Conservation (phyloP, 2,329 filamentous ascomycete species). For the Colletotrichum falcatum region DNA sequence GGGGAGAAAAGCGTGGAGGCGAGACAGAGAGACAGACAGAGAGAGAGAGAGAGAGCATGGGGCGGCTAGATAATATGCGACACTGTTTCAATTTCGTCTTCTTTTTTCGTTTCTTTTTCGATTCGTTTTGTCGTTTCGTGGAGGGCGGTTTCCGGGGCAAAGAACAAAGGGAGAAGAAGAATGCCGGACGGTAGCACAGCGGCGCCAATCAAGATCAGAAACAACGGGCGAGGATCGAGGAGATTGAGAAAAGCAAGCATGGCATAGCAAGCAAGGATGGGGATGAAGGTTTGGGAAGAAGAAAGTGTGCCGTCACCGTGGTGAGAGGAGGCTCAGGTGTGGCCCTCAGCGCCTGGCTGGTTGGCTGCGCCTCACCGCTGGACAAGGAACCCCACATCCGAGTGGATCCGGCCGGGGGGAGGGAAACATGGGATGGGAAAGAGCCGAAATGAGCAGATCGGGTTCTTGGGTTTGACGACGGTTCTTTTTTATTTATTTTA, state of each 20-base stretch:
- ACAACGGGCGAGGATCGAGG: background rate
- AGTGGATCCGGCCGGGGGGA: conserved; percentile 15
- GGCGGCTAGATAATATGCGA: no score
- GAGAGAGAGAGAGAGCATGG: conserved; percentile 6
- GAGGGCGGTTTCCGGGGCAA: background rate
- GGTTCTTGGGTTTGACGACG: conserved; percentile 24
- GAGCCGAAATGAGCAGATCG: conserved; percentile 37
- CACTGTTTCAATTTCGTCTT: no score
- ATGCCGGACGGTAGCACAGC: no score
- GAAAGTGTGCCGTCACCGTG: conserved; percentile 31
- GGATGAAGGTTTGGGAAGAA: background rate
- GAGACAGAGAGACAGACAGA: conserved; percentile 1
- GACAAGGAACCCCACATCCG: conserved; percentile 11
- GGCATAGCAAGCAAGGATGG: background rate
- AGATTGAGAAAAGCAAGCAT: conserved; percentile 25
- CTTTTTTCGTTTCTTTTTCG: no score
- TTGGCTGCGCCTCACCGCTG: conserved; percentile 31
- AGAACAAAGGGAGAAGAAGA: background rate
- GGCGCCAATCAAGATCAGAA: background rate
- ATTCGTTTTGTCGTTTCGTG: background rate
- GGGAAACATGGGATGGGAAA: conserved; percentile 28
- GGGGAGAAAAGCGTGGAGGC: background rate
- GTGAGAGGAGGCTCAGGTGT: conserved; percentile 14
- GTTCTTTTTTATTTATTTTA: background rate
- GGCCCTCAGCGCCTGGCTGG: no score